Conservation (phyloP, 2,329 filamentous ascomycete species). For the Fusarium staphyleae region DNA sequence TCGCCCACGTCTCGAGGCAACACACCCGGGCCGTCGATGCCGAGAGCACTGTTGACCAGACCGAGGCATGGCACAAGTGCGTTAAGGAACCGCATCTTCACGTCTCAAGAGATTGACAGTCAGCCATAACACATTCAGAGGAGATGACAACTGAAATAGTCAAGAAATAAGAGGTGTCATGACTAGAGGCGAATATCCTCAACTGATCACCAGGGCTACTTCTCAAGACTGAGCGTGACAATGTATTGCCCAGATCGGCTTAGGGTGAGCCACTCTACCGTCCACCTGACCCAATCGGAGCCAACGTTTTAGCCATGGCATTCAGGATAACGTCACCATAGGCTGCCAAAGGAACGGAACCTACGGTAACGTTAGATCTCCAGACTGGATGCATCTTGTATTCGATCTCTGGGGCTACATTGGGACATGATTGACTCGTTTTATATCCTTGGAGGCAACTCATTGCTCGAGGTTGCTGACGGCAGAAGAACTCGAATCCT, state of each 20-base stretch:
- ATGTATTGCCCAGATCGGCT: conserved; percentile 14
- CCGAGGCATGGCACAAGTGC: conserved; percentile 18
- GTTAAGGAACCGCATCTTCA: conserved; percentile 16
- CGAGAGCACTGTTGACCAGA: conserved; percentile 13
- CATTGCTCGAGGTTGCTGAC: no score
- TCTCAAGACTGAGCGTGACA: conserved; percentile 10
- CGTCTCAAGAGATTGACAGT: neutral
- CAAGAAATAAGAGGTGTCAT: neutral
- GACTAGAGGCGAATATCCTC: neutral
- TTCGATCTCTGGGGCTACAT: no score
- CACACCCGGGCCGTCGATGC: conserved; percentile 8
- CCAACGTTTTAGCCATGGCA: conserved; percentile 6
- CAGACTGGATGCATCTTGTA: no score
- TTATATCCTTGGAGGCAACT: no score
- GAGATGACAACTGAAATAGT: neutral
- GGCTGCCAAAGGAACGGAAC: no score
- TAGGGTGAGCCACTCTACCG: conserved; percentile 14
- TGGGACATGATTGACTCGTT: no score
- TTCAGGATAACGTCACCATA: conserved; percentile 27
- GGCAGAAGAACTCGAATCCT: no score
- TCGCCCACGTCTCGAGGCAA: conserved; percentile 4
- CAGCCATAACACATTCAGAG: neutral
- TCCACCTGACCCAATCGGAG: conserved; percentile 30
- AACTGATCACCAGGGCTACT: conserved; percentile 14
- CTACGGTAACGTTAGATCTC: no score